Conservation (phyloP, 208 protist species). For the Paratrypanosoma confusum region DNA sequence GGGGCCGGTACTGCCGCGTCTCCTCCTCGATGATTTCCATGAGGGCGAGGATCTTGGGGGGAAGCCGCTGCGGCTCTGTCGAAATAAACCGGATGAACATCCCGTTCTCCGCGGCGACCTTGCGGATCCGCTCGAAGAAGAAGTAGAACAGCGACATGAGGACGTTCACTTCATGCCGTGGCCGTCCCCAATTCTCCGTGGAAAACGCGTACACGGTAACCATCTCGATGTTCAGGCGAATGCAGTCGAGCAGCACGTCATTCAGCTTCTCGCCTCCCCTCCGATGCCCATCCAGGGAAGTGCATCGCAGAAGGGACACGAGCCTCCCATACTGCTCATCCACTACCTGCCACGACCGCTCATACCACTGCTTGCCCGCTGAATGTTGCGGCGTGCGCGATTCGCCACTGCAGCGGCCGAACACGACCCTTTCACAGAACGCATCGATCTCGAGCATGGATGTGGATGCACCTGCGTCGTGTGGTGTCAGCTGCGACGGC, state of each 20-base stretch:
- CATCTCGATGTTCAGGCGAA: constrained; percentile 52
- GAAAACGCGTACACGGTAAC: constrained; percentile 87
- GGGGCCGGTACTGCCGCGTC: constrained; percentile 24
- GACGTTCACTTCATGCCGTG: constrained; percentile 58
- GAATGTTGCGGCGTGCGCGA: neutral
- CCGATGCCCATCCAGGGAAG: constrained; percentile 67
- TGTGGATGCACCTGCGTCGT: neutral
- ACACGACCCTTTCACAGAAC: neutral
- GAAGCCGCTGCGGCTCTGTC: constrained; percentile 38
- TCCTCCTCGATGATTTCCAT: constrained; percentile 65
- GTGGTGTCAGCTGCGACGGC: too few relatives aligned
- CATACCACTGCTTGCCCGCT: constrained; percentile 15
- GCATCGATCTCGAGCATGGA: neutral
- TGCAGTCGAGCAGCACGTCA: constrained; percentile 56
- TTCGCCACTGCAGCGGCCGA: neutral
- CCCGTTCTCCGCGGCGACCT: constrained; percentile 27
- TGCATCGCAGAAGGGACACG: constrained; percentile 28
- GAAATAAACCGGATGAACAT: constrained; percentile 85
- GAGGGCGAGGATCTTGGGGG: constrained; percentile 29
- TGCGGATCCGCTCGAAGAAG: constrained; percentile 67
- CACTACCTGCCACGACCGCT: neutral
- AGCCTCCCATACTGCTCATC: constrained; percentile 5
- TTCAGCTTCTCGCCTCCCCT: constrained; percentile 70
- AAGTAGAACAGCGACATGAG: constrained; percentile 76
- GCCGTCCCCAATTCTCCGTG: constrained; percentile 79